These are phyloP conservation scores for Tolypocladium album DNA, from an alignment of 2,329 filamentous ascomycete genomes.

Conservation along the genomic window DNA sequence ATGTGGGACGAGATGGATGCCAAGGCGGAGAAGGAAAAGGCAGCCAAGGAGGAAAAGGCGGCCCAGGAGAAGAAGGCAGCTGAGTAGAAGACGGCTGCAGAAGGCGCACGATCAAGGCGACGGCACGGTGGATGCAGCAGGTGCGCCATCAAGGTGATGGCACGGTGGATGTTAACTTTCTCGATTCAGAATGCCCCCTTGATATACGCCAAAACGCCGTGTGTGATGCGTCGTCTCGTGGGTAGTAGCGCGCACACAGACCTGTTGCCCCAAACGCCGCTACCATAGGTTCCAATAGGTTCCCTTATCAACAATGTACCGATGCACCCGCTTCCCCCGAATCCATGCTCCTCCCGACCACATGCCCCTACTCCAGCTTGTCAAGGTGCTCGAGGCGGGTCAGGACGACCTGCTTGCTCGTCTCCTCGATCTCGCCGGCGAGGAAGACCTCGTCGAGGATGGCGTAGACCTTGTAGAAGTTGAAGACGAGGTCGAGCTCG, in stretches of 20 bases:
- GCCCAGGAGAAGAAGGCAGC: background rate
- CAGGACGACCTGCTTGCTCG: slow-evolving; percentile 93
- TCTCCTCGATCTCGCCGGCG: slow-evolving; percentile 97
- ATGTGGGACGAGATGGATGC: slow-evolving; percentile 10
- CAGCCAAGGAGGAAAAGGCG: background rate
- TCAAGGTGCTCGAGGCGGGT: slow-evolving; percentile 91
- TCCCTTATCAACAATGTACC: background rate
- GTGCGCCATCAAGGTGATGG: background rate
- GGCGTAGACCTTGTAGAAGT: slow-evolving; percentile 85
- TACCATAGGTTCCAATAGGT: background rate
- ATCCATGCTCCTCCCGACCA: background rate
- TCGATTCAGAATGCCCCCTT: background rate
- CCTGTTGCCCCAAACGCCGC: background rate
- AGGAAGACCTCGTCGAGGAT: slow-evolving; percentile 98
- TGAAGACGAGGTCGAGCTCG: slow-evolving; percentile 84
- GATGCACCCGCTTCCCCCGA: background rate
- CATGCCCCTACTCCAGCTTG: slow-evolving; percentile 60
- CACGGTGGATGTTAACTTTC: background rate
- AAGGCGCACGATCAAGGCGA: background rate
- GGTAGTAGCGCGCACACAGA: background rate
- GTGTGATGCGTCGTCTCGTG: background rate
- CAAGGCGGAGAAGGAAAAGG: background rate
- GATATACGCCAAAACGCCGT: background rate
- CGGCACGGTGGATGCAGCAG: background rate
- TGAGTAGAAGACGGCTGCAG: background rate